phyloP scores from a whole-genome alignment of 148 eudicot genomes.

The Rhododendron ferrugineum region DNA sequence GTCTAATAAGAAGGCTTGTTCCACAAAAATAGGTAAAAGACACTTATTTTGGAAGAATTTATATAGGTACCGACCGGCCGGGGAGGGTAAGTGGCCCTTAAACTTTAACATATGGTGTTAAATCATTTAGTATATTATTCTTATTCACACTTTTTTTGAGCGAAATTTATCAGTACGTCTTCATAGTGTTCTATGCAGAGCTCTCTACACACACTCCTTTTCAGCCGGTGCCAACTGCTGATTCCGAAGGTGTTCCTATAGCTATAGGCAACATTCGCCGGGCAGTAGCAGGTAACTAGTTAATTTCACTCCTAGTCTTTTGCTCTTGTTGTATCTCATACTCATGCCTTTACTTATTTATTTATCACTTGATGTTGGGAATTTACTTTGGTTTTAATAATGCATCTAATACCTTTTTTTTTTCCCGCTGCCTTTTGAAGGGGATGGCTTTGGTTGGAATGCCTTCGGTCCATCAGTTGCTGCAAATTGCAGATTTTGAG shows the following conservation, averaged over 20 bases:
- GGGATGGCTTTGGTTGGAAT: neutral
- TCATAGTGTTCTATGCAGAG: neutral
- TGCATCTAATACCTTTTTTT: neutral
- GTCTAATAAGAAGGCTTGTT: too few relatives aligned
- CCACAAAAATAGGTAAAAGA: too few relatives aligned
- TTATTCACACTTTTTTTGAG: neutral
- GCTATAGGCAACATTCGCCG: neutral
- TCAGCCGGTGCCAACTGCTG: neutral
- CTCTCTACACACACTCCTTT: neutral
- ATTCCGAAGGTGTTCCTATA: neutral
- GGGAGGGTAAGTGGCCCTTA: constrained; percentile 1
- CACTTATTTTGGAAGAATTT: too few relatives aligned
- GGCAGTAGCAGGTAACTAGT: neutral
- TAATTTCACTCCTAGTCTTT: neutral
- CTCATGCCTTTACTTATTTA: neutral
- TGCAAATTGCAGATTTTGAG: neutral
- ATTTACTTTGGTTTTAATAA: neutral
- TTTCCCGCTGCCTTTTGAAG: neutral
- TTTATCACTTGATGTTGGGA: neutral
- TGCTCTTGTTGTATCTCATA: neutral
- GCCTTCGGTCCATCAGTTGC: neutral
- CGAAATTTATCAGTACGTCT: neutral
- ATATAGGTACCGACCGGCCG: too few relatives aligned
- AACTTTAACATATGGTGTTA: neutral
- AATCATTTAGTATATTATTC: neutral